phyloP scores from a whole-genome alignment of 2,329 filamentous ascomycete genomes.

The Claviceps pazoutovae region DNA sequence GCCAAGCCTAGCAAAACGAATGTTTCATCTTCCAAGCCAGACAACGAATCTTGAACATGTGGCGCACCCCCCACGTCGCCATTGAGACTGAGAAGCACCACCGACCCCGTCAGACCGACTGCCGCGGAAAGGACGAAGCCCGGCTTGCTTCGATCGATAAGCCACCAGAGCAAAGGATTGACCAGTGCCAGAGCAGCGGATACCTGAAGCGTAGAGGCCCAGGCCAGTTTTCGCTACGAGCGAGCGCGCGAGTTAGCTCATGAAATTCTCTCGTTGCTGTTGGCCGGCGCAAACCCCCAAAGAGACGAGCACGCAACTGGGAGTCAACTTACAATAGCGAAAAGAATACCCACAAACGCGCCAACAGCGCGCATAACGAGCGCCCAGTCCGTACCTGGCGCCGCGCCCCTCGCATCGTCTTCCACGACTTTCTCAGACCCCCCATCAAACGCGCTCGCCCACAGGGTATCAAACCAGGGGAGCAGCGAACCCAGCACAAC shows the following conservation, averaged over 20 bases:
- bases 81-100: conserved; percentile 58
- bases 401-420: conserved; percentile 19
- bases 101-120: conserved; percentile 62
- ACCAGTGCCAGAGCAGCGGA: conserved; percentile 78
- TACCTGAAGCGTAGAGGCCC: conserved; percentile 89
- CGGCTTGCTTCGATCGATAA: conserved; percentile 78
- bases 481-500: conserved; percentile 65
- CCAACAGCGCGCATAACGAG: conserved; percentile 42
- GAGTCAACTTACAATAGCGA: conserved; percentile 55
- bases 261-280: too few relatives aligned
- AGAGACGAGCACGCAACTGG: not conserved
- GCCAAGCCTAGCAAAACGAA: conserved; percentile 35
- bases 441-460: conserved; percentile 40
- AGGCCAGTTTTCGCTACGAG: conserved; percentile 66
- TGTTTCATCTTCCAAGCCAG: conserved; percentile 1
- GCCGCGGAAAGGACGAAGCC: conserved; percentile 68
- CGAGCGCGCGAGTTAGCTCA: too few relatives aligned
- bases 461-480: conserved; percentile 71
- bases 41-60: conserved; percentile 19
- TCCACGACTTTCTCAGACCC: conserved; percentile 16
- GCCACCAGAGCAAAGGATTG: conserved; percentile 90
- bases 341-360: conserved; percentile 47
- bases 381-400: conserved; percentile 57
- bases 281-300: too few relatives aligned
- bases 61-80: conserved; percentile 66